Conservation (phyloP, 2,329 filamentous ascomycete species). For the Didymella keratinophila region DNA sequence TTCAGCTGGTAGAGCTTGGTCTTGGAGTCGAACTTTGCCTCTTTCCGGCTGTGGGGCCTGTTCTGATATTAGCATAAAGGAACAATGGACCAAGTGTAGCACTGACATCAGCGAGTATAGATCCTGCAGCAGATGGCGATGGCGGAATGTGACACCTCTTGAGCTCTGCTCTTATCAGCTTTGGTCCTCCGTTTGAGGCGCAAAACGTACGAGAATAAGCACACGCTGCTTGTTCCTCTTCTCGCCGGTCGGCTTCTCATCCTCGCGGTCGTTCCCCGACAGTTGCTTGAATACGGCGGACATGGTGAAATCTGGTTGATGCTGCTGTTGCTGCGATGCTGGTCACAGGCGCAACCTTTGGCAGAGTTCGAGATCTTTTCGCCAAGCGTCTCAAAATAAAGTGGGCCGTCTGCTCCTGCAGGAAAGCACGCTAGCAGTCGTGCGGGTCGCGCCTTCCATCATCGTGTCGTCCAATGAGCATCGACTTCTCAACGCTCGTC, state of each 20-base stretch:
- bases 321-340: conserved; percentile 22
- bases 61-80: neutral
- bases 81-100: too few species aligned
- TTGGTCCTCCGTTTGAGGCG: conserved; percentile 7
- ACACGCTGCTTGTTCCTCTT: conserved; percentile 67
- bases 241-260: conserved; percentile 45
- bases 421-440: conserved; percentile 5
- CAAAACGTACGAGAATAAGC: conserved; percentile 69
- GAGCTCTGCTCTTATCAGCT: conserved; percentile 65
- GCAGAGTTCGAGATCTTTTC: conserved; percentile 39
- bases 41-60: conserved; percentile 84
- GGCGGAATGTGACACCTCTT: conserved; percentile 90
- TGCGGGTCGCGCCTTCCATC: conserved; percentile 37
- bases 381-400: conserved; percentile 29
- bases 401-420: conserved; percentile 3
- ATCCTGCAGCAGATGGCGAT: conserved; percentile 92
- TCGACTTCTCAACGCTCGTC: conserved; percentile 20
- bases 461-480: conserved; percentile 32
- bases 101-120: conserved; percentile 76
- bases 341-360: conserved; percentile 21
- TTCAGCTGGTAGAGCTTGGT: conserved; percentile 70
- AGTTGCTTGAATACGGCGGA: conserved; percentile 66
- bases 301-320: conserved; percentile 50
- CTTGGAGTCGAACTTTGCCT: conserved; percentile 97
- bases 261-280: conserved; percentile 51